Evolutionary conservation across 345 rosid genomes (phyloP).

Genomic region (Jatropha curcas): DNA sequence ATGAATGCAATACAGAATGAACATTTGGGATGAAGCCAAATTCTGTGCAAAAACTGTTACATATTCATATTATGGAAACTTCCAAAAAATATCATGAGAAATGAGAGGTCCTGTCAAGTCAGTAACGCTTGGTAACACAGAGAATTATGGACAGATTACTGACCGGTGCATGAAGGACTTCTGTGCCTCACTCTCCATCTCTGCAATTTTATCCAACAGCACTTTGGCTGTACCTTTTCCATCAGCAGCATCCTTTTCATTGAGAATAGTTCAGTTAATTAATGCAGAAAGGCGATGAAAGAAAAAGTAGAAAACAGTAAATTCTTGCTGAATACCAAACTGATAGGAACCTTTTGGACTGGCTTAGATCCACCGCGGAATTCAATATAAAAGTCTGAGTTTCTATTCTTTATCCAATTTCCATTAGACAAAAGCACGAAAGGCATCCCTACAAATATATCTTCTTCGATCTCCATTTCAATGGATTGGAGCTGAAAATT

Average conservation of each 20-base stretch:
- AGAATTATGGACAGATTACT: conserved; percentile 25
- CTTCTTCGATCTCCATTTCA: conserved; percentile 78
- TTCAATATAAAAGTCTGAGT: conserved; percentile 77
- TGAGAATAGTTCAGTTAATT: conserved; percentile 24
- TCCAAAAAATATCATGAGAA: not conserved
- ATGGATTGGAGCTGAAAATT: conserved; percentile 68
- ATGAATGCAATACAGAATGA: not conserved
- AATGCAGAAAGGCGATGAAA: conserved; percentile 11
- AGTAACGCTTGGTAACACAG: not conserved
- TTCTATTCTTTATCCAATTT: conserved; percentile 79
- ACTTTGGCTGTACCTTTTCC: conserved; percentile 79
- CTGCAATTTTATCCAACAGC: conserved; percentile 73
- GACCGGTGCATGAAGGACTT: conserved; percentile 99
- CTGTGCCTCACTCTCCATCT: conserved; percentile 89
- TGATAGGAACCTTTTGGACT: conserved; percentile 64
- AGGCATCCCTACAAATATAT: conserved; percentile 76
- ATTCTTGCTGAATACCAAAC: conserved; percentile 10
- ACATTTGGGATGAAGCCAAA: not conserved
- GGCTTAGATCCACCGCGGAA: conserved; percentile 50
- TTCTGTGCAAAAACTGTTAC: not conserved
- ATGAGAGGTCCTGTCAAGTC: conserved; percentile 10
- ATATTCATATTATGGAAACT: not conserved
- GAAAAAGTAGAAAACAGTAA: conserved; percentile 12
- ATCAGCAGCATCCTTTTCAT: conserved; percentile 68
- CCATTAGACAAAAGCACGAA: conserved; percentile 76